Evolutionary conservation across 2,329 filamentous ascomycete species (phyloP).

Genomic region (Fusarium equiseti): DNA sequence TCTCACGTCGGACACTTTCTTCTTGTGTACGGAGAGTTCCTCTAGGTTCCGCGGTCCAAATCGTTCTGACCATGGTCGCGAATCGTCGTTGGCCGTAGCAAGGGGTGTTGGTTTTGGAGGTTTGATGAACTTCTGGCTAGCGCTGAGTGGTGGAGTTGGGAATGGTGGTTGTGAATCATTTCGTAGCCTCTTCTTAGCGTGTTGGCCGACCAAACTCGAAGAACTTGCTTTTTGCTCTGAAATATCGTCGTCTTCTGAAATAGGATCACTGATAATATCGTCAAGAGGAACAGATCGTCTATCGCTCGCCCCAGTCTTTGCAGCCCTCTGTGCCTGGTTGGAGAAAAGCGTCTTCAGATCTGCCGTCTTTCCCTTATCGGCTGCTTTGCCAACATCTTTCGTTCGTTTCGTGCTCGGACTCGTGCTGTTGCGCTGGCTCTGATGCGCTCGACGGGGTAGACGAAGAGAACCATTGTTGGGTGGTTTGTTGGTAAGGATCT

Average conservation of each 20-base stretch:
- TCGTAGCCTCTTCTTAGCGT: slow-evolving; percentile 66
- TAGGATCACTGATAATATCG: slow-evolving; percentile 66
- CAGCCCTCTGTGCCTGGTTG: slow-evolving; percentile 67
- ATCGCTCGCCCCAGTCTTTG: slow-evolving; percentile 50
- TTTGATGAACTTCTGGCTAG: slow-evolving; percentile 66
- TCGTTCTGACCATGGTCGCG: slow-evolving; percentile 86
- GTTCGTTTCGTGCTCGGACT: slow-evolving; percentile 56
- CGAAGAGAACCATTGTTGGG: slow-evolving; percentile 41
- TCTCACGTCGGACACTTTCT: slow-evolving; percentile 88
- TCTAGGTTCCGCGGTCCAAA: slow-evolving; percentile 81
- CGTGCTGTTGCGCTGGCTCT: slow-evolving; percentile 48
- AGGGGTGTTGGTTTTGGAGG: slow-evolving; percentile 53
- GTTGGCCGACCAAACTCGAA: slow-evolving; percentile 67
- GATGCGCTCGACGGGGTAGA: slow-evolving; percentile 45
- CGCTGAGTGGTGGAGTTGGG: slow-evolving; percentile 45
- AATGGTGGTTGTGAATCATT: slow-evolving; percentile 48
- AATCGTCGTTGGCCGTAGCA: slow-evolving; percentile 62
- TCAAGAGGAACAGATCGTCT: slow-evolving; percentile 53
- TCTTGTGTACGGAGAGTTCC: slow-evolving; percentile 94
- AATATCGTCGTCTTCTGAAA: slow-evolving; percentile 72
- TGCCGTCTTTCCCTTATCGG: slow-evolving; percentile 66
- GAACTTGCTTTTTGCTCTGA: slow-evolving; percentile 62
- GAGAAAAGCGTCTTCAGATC: slow-evolving; percentile 72
- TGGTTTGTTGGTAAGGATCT: slow-evolving; percentile 32
- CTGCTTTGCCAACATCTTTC: slow-evolving; percentile 54